These are phyloP conservation scores for Adansonia rubrostipa DNA, from an alignment of 441 rosid species.

Conservation along the genomic window DNA sequence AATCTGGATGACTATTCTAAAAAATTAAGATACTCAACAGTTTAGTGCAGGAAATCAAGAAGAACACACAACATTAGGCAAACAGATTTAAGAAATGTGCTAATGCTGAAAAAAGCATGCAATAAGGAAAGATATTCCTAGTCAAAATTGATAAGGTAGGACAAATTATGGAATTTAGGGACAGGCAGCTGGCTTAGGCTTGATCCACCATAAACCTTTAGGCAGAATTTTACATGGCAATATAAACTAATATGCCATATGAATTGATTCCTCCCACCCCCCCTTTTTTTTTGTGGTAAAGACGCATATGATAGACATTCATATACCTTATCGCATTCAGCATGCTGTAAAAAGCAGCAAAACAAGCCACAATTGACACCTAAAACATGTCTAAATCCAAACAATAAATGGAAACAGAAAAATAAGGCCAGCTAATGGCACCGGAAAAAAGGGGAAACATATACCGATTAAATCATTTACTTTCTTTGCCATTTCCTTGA, in stretches of 20 bases:
- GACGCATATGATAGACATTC: not conserved
- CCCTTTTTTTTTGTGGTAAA: not conserved
- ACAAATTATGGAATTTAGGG: not conserved
- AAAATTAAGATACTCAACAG: not conserved
- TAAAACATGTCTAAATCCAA: not conserved
- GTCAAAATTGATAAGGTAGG: not conserved
- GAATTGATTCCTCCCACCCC: not conserved
- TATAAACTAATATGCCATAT: not conserved
- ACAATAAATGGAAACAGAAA: not conserved
- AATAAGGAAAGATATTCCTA: not conserved
- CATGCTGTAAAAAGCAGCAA: not conserved
- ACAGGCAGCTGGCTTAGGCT: not conserved
- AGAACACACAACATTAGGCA: not conserved
- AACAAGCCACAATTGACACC: not conserved
- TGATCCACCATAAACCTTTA: not conserved
- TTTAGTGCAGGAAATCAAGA: not conserved
- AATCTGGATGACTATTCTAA: not conserved
- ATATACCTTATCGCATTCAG: not conserved
- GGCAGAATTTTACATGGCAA: not conserved
- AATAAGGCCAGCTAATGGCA: not conserved
- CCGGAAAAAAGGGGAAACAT: not conserved
- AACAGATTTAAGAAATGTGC: not conserved
- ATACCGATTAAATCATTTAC: conserved; percentile 89
- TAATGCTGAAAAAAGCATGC: not conserved
- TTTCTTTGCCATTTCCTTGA: conserved; percentile 87